These are phyloP conservation scores for Cyberlindnera suaveolens DNA, from an alignment of 805 yeast species.

Conservation along the genomic window DNA sequence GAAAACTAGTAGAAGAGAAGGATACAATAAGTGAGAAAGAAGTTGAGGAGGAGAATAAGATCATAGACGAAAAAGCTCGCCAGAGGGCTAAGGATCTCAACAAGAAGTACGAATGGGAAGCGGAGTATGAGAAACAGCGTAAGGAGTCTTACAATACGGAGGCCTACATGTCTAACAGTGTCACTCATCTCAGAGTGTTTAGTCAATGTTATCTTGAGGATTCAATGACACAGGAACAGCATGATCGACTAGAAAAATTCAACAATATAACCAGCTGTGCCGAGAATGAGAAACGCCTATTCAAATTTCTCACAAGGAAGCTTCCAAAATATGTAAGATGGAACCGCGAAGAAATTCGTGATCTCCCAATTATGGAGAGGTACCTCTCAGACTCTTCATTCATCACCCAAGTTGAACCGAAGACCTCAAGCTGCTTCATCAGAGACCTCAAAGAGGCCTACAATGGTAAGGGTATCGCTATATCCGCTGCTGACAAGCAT, in stretches of 20 bases:
- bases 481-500: constrained; percentile 30
- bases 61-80: not conserved
- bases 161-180: constrained; percentile 16
- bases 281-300: constrained; percentile 29
- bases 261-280: constrained; percentile 12
- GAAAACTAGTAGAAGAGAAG: constrained; percentile 4
- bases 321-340: constrained; percentile 36
- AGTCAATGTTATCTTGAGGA: constrained; percentile 21
- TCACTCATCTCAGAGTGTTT: constrained; percentile 23
- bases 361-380: constrained; percentile 13
- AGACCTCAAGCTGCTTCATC: constrained; percentile 11
- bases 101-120: constrained; percentile 15
- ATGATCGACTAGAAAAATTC: constrained; percentile 5
- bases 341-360: constrained; percentile 27
- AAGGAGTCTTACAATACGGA: constrained; percentile 19
- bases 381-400: constrained; percentile 8
- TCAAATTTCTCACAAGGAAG: constrained; percentile 35
- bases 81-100: constrained; percentile 2
- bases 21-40: not conserved
- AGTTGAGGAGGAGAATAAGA: not conserved
- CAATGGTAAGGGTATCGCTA: constrained; percentile 34
- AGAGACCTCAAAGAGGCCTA: constrained; percentile 24
- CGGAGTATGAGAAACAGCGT: constrained; percentile 5
- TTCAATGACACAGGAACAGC: constrained; percentile 1
- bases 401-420: constrained; percentile 1